Evolutionary conservation across 352 stramenopile genomes (phyloP), one percentile per base, ranked within the genome.

Genomic region (Phytopythium delawarense): DNA sequence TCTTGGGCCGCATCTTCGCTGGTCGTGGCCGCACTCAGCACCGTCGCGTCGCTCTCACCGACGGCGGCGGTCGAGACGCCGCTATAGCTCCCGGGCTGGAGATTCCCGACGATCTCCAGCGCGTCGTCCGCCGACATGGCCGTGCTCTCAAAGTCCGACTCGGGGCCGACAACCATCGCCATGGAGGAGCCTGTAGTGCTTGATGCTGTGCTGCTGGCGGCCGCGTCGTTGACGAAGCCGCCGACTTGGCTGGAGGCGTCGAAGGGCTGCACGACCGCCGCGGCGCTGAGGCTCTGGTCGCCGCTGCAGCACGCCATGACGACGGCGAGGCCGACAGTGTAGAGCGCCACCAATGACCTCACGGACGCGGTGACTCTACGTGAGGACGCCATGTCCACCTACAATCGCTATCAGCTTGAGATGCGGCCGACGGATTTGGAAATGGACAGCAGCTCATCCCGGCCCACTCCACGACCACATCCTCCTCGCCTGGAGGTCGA

Each of bases 81-180:
- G 42, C 42, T 25, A 16, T 44, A 69, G 7, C 58, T 59, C 20
- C 30, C 35, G 18, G 58, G 58, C 40, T 32, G 34, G 16, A 72
- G 60, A 46, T 64, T 62, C 15, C 61, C 61, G 6, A 64, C 52
- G 40, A 66, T 57, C 16, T 49, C 39, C n/a, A 25, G 48, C 23
- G 61, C 57, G 42, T 69, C 58, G 12, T 11, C 42, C 32, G 61
- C 45, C 7, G 58, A 64, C 15, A 66, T 30, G 18, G n/a, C 66
- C 7, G 62, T 69, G 53, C 63, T 72, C 6, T 66, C 28, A 56
- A 72, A 69, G 30, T 66, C 25, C 25, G 57, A 25, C 53, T 63
- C 55, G 20, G 16, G 59, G 21, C 30, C 44, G 11, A 11, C 4
- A 7, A 7, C 30, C 8, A 7, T 28, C 5, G 44, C n/a, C 18